Conservation (phyloP, 768 basidiomycete species). For the Infundibulicybe gibba region DNA sequence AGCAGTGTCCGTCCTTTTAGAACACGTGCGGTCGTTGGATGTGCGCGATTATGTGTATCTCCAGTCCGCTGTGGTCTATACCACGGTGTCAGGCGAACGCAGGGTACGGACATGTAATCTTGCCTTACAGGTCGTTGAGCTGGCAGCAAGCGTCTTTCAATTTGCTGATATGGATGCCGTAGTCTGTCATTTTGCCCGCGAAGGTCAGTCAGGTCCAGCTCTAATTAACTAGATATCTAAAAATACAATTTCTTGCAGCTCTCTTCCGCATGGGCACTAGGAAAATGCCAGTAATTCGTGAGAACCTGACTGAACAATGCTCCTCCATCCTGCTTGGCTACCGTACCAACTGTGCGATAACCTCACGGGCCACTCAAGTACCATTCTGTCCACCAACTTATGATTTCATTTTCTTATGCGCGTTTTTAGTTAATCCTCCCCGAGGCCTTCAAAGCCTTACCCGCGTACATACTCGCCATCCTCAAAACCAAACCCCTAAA, state of each 20-base stretch:
- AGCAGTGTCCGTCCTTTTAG: slow-evolving; percentile 69
- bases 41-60: slow-evolving; percentile 72
- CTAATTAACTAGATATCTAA: background rate
- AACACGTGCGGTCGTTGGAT: slow-evolving; percentile 64
- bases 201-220: slow-evolving; percentile 52
- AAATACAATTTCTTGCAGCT: slow-evolving; percentile 40
- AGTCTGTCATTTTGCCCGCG: slow-evolving; percentile 68
- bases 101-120: slow-evolving; percentile 85
- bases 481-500: slow-evolving; percentile 92
- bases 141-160: slow-evolving; percentile 91
- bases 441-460: slow-evolving; percentile 86
- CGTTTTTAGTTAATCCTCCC: slow-evolving; percentile 80
- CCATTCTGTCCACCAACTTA: slow-evolving; percentile 7
- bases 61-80: slow-evolving; percentile 89
- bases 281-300: slow-evolving; percentile 72
- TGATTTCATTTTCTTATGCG: slow-evolving; percentile 6
- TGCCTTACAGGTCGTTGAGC: slow-evolving; percentile 71
- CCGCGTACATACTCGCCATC: slow-evolving; percentile 76
- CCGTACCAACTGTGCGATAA: slow-evolving; percentile 81
- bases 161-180: slow-evolving; percentile 89
- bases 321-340: slow-evolving; percentile 82
- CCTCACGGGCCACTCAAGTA: slow-evolving; percentile 78
- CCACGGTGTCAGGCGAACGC: slow-evolving; percentile 70
- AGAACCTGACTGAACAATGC: slow-evolving; percentile 81
- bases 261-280: slow-evolving; percentile 58